Base-by-base conservation (phyloP, 768 basidiomycete species). In the Rhodotorula toruloides region DNA sequence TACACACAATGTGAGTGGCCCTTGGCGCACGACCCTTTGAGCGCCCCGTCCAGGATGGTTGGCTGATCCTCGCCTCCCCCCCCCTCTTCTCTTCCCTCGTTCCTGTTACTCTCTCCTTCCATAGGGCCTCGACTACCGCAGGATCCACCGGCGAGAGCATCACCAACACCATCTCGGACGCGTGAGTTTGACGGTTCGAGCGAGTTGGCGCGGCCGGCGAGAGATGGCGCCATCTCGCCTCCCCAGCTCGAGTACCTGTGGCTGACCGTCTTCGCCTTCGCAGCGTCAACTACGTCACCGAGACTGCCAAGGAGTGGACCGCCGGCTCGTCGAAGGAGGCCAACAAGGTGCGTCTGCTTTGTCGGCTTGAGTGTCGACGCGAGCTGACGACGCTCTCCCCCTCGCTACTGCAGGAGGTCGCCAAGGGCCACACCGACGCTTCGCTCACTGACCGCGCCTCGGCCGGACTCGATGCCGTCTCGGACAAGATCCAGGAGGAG, bases 371-470 rank as follows among this genome's bases (percentile, higher is more conserved):
- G 25, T 17, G 44, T 46, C 17, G n/a, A n/a, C n/a, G n/a, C n/a
- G n/a, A n/a, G 31, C 48, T 50, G 48, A 50, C 50, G 32, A 17
- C 37, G 10, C 9, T n/a, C 31, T 12, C 8, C 34, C 42, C 25
- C 37, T 50, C 9, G 2, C 5, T 6, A 0, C 29, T 44, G 25
- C 8, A 61, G 66, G 67, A 68, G 42, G 36, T 56, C 40, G 67
- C 67, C 58, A 68, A 68, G 67, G 67, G 65, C 34, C 47, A 68
- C 67, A 63, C 61, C 37, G 34, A 60, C 55, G 57, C 57, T 25
- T 63, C 61, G 27, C 46, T 68, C 58, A 29, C 34, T 16, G 67
- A 68, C 61, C 67, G 67, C 34, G 61, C 40, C 22, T 59, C 61
- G 19, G 67, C 67, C 14, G 67, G 61, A 21, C 5, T 68, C 52